Evolutionary conservation across 805 yeast genomes (phyloP), one percentile per base, ranked within the genome.

Genomic region (Zygosaccharomyces pseudorouxii): DNA sequence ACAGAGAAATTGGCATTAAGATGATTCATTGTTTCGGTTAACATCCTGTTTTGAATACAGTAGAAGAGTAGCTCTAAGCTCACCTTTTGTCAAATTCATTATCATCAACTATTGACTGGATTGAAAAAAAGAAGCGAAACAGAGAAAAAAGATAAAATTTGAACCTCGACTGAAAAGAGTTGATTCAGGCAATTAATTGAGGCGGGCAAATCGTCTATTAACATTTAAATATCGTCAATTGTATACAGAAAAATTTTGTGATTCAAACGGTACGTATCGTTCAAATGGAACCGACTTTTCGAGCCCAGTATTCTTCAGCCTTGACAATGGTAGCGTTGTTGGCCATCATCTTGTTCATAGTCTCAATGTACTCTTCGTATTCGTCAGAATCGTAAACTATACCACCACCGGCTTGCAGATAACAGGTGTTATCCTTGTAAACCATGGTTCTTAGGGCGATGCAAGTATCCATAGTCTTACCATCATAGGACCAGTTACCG

Each of bases 341-440:
- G 48, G 98, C 95, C 72, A 77, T 81, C 96, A 93, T 89, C 73
- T 93, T 93, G 75, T 93, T 93, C 85, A 93, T 84, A 1, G 98
- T 93, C 73, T 93, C 99, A 42, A 89, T 73, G 67, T 89, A 93
- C 72, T 93, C 99, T 53, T 92, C 99, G 60, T 84, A 82, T 48
- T 95, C 96, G 66, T 93, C 97, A 54, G 95, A 85, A 66, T 93
- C 99, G 65, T 75, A 84, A 20, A 93, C 99, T 65, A 93, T 93
- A 51, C 99, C 99, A 48, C 99, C 99, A 55, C 99, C 99, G 2
- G 99, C 98, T 74, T 93, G 99, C 58, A 93, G 74, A 61, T 89
- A 92, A 0, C 97, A 97, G 45, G 79, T 74, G 22, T 90, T 92
- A 57, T 92, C 88, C 64, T 93, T 93, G 64, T 79, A 84, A 39